phyloP scores from a whole-genome alignment of 768 basidiomycete species.

The Termitomyces sp. region DNA sequence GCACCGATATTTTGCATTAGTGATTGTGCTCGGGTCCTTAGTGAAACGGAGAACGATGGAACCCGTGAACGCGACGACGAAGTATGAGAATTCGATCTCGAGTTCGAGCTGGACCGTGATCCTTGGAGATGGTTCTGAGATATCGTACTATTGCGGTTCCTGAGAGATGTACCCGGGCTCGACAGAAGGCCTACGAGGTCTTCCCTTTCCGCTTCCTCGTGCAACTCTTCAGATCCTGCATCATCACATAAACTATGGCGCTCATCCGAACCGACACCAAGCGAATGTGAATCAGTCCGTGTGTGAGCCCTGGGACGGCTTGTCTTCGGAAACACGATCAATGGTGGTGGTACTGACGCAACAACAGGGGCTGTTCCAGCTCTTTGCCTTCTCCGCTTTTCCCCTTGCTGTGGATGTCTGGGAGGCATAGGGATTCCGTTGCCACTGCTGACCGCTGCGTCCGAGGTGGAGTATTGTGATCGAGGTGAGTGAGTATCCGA shows the following conservation, averaged over 20 bases:
- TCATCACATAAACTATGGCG: conserved; percentile 28
- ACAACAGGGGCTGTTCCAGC: conserved; percentile 29
- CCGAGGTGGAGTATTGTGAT: conserved; percentile 28
- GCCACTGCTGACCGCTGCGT: conserved; percentile 29
- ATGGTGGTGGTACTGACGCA: conserved; percentile 15
- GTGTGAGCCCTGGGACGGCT: conserved; percentile 11
- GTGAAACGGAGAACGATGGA: conserved; percentile 37
- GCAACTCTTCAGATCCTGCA: conserved; percentile 44
- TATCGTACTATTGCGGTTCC: conserved; percentile 31
- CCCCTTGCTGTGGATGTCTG: conserved; percentile 28
- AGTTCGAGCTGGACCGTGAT: conserved; percentile 28
- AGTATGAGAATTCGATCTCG: conserved; percentile 26
- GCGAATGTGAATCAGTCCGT: conserved; percentile 14
- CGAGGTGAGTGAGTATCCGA: conserved; percentile 53
- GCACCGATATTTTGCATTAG: conserved; percentile 60
- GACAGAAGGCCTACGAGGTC: conserved; percentile 55
- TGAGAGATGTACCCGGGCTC: conserved; percentile 45
- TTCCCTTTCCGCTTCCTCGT: conserved; percentile 59
- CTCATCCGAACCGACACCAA: conserved; percentile 9
- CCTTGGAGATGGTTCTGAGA: conserved; percentile 25
- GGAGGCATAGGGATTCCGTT: conserved; percentile 39
- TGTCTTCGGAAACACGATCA: conserved; percentile 22
- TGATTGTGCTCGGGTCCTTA: conserved; percentile 62
- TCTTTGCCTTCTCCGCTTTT: conserved; percentile 22
- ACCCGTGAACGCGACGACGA: conserved; percentile 40